Conservation (phyloP, 2,329 filamentous ascomycete species). For the Lachnellula arida region DNA sequence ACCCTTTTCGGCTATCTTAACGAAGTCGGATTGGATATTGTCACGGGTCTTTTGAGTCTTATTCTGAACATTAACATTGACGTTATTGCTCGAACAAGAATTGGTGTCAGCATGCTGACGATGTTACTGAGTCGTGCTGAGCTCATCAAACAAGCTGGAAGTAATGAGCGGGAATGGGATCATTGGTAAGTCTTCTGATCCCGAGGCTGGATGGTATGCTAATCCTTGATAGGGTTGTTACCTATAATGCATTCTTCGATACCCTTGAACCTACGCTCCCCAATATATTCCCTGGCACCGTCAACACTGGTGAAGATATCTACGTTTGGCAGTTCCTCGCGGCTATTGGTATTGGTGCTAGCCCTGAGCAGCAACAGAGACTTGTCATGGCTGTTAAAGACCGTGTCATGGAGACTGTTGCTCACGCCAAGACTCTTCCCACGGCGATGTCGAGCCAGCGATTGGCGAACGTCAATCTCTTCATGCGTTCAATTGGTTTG, state of each 20-base stretch:
- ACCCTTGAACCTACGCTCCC: conserved; percentile 77
- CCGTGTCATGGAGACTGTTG: conserved; percentile 91
- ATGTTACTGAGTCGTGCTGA: conserved; percentile 93
- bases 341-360: conserved; percentile 88
- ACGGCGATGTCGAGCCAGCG: conserved; percentile 79
- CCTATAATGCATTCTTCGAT: conserved; percentile 86
- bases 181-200: conserved; percentile 58
- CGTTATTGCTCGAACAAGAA: conserved; percentile 77
- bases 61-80: conserved; percentile 80
- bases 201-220: conserved; percentile 21
- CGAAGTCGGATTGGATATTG: conserved; percentile 84
- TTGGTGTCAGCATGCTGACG: conserved; percentile 85
- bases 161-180: conserved; percentile 67
- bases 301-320: conserved; percentile 85
- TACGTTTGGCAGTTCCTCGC: conserved; percentile 98
- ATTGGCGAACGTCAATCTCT: conserved; percentile 89
- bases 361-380: conserved; percentile 89
- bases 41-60: conserved; percentile 82
- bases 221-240: conserved; percentile 53
- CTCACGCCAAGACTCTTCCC: conserved; percentile 82
- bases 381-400: conserved; percentile 96
- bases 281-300: conserved; percentile 85
- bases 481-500: conserved; percentile 97
- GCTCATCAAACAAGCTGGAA: conserved; percentile 78
- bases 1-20: conserved; percentile 85